These are phyloP conservation scores for Capniomyces stellatus DNA, from an alignment of 371 early-diverging fungal genomes.

Conservation along the genomic window DNA sequence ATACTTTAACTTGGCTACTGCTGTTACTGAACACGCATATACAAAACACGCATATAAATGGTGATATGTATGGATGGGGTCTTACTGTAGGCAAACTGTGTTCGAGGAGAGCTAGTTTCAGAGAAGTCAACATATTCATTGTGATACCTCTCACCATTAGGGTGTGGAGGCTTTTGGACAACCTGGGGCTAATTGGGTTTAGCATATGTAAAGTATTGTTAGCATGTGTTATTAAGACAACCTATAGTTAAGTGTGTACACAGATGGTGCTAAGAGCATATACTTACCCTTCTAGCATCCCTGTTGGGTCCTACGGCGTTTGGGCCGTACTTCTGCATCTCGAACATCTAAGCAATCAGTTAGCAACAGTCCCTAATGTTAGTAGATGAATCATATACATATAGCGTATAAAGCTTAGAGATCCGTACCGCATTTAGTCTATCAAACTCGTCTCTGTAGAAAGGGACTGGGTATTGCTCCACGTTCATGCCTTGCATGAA, in stretches of 20 bases:
- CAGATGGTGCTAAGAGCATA: neutral
- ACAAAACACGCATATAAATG: no score
- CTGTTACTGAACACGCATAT: no score
- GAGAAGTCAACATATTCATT: neutral
- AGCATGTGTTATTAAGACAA: no score
- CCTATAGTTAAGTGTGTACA: no score
- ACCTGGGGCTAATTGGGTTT: neutral
- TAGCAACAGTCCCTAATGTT: neutral
- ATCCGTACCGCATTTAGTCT: slow-evolving; percentile 17
- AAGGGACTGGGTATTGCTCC: slow-evolving; percentile 17
- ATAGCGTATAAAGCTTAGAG: neutral
- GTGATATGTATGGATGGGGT: no score
- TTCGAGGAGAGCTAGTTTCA: neutral
- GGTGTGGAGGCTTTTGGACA: neutral
- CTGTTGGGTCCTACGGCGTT: slow-evolving; percentile 15
- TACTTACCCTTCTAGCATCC: slow-evolving; percentile 21
- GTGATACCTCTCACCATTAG: neutral
- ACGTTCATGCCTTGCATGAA: slow-evolving; percentile 11
- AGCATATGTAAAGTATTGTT: no score
- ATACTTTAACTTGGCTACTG: no score
- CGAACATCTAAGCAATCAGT: slow-evolving; percentile 12
- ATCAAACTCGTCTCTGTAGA: slow-evolving; percentile 21
- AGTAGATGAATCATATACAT: neutral
- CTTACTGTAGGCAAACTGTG: neutral
- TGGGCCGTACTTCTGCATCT: slow-evolving; percentile 21